These are phyloP conservation scores for Zarea fungicola DNA, from an alignment of 2,329 filamentous ascomycete genomes.

Conservation along the genomic window DNA sequence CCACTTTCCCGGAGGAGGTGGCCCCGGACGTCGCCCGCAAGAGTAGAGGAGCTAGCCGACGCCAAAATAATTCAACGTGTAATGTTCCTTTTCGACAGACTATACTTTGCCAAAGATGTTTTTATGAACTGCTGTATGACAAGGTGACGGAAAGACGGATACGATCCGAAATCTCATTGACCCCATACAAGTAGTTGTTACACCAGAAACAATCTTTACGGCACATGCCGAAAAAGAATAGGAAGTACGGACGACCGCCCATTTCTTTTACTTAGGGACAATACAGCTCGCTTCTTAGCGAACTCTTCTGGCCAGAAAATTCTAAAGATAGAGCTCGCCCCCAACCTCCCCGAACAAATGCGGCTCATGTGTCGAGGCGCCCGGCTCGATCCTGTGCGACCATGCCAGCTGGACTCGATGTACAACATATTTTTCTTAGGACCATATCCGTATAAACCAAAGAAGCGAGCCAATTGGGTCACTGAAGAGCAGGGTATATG, in stretches of 20 bases:
- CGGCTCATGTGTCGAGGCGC: background rate
- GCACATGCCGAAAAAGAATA: background rate
- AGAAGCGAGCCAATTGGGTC: constrained; percentile 4
- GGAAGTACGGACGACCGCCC: no score
- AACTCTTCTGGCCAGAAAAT: background rate
- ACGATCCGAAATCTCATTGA: no score
- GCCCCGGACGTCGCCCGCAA: background rate
- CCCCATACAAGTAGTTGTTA: no score
- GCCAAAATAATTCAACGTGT: no score
- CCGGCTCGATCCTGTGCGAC: background rate
- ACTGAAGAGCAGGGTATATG: background rate
- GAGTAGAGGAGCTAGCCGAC: no score
- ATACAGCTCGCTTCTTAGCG: constrained; percentile 7
- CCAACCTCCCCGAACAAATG: background rate
- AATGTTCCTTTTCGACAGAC: no score
- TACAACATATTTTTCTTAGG: background rate
- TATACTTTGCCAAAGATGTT: no score
- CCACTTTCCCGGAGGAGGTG: background rate
- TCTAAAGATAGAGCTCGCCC: background rate
- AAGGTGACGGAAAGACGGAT: no score
- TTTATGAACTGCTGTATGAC: no score
- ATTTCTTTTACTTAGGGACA: background rate
- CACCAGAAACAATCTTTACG: no score
- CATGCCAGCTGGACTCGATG: background rate
- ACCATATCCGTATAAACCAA: constrained; percentile 2